A percentile compares a stretch with the other conserved stretches of the same genome.
phyloP scores from a whole-genome alignment of 2,329 filamentous ascomycete species.

The Cladosporium cucumerinum region DNA sequence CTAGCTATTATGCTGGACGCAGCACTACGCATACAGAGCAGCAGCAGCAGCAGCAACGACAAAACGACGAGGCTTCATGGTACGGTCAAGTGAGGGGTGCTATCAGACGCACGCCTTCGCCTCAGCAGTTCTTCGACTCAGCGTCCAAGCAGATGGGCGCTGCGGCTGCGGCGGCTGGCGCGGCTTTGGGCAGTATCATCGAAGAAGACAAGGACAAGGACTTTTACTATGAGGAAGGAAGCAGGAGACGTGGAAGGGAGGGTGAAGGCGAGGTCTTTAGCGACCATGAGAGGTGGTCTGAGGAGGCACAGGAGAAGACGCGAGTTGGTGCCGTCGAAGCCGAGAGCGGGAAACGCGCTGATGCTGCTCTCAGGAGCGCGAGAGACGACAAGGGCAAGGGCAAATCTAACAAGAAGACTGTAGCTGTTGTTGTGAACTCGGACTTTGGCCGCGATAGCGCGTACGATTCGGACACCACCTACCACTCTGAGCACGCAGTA shows the following conservation, averaged over 20 bases:
- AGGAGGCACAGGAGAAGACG: conserved; percentile 71
- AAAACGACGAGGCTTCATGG: conserved; percentile 24
- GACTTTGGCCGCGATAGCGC: conserved; percentile 58
- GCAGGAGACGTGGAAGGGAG: conserved; percentile 19
- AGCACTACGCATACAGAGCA: conserved; percentile 18
- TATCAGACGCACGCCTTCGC: conserved; percentile 76
- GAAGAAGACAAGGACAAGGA: conserved; percentile 68
- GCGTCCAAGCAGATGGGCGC: conserved; percentile 78
- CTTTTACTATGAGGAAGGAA: conserved; percentile 51
- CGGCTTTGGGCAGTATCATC: conserved; percentile 76
- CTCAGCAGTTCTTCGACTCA: conserved; percentile 81
- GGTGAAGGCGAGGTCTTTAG: conserved; percentile 36
- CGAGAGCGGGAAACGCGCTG: conserved; percentile 25
- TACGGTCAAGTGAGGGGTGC: conserved; percentile 68
- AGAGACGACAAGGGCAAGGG: conserved; percentile 25
- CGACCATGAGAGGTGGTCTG: conserved; percentile 88
- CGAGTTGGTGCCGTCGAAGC: conserved; percentile 25
- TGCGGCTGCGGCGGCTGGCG: conserved; percentile 77
- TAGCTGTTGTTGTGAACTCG: conserved; percentile 86
- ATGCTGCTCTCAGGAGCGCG: conserved; percentile 20
- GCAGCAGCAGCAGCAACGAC: conserved; percentile 3
- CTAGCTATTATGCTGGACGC: conserved; percentile 27
- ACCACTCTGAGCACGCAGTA: conserved; percentile 74
- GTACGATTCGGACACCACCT: conserved; percentile 55
- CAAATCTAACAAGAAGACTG: conserved; percentile 56